Percentiles rank a stretch among this genome's conserved stretches.
Evolutionary conservation across 805 yeast species (phyloP).

Genomic region (Yamadazyma philogaea): DNA sequence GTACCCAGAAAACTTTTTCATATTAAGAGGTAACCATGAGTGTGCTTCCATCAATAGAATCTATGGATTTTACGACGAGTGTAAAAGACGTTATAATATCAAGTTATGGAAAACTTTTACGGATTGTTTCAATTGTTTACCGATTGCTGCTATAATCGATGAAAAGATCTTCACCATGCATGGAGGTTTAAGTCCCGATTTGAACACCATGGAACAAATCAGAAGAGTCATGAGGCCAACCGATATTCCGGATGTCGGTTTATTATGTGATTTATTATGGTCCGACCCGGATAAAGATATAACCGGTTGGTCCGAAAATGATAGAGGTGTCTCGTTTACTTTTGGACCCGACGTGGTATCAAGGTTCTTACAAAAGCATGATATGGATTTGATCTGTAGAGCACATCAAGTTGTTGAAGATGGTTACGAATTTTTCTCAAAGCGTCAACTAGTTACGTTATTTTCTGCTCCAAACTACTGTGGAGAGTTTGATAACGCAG

Average conservation of each 20-base stretch:
- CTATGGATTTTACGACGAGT: constrained; percentile 97
- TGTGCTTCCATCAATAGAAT: constrained; percentile 97
- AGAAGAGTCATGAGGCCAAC: constrained; percentile 99
- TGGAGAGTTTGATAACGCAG: constrained; percentile 98
- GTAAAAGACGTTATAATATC: constrained; percentile 96
- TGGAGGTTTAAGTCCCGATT: constrained; percentile 96
- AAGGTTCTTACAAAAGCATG: constrained; percentile 93
- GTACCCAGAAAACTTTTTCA: constrained; percentile 96
- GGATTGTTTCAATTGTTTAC: constrained; percentile 97
- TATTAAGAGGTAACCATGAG: constrained; percentile 96
- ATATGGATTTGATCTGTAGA: constrained; percentile 95
- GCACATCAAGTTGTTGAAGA: constrained; percentile 99
- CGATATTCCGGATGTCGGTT: constrained; percentile 96
- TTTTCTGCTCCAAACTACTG: constrained; percentile 98
- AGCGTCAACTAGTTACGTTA: constrained; percentile 91
- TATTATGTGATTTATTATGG: constrained; percentile 95
- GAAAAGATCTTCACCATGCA: constrained; percentile 99
- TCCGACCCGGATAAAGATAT: constrained; percentile 98
- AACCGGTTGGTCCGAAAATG: constrained; percentile 98
- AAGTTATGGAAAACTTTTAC: constrained; percentile 98
- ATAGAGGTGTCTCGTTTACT: constrained; percentile 98
- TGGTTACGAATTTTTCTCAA: constrained; percentile 95
- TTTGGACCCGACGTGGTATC: constrained; percentile 99
- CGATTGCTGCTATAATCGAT: constrained; percentile 97
- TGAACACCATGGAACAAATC: constrained; percentile 97